Conservation (phyloP, 2,329 filamentous ascomycete genomes). For the Alternaria consortialis region DNA sequence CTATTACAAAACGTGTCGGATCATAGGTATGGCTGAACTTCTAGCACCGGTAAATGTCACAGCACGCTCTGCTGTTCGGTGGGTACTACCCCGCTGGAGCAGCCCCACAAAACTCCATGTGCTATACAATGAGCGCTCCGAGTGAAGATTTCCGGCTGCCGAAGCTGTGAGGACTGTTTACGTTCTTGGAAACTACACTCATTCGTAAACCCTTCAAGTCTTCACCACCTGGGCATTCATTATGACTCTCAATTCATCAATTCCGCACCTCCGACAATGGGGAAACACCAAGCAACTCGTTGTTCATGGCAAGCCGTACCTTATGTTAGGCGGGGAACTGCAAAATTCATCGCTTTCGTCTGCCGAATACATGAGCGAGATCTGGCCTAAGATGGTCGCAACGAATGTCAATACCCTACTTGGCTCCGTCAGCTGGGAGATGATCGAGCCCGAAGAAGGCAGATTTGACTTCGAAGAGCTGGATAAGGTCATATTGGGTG, state of each 20-base stretch:
- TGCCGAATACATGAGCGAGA: constrained; percentile 55
- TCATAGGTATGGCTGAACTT: neutral
- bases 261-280: constrained; percentile 34
- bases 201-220: neutral
- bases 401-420: constrained; percentile 58
- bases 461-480: constrained; percentile 56
- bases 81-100: constrained; percentile 10
- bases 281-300: constrained; percentile 49
- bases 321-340: constrained; percentile 57
- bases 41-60: constrained; percentile 16
- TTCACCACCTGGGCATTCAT: neutral
- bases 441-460: constrained; percentile 57
- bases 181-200: neutral
- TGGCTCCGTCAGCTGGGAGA: constrained; percentile 58
- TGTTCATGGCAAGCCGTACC: constrained; percentile 56
- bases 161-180: neutral
- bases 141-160: neutral
- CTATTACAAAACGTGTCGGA: neutral
- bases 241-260: constrained; percentile 15
- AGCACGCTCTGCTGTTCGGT: neutral
- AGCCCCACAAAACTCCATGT: constrained; percentile 1
- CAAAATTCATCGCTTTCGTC: constrained; percentile 60
- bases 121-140: neutral
- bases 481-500: constrained; percentile 52
- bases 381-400: constrained; percentile 55